Base-by-base conservation (phyloP, 1,139 yeast genomes). In the Pichia sp. region DNA sequence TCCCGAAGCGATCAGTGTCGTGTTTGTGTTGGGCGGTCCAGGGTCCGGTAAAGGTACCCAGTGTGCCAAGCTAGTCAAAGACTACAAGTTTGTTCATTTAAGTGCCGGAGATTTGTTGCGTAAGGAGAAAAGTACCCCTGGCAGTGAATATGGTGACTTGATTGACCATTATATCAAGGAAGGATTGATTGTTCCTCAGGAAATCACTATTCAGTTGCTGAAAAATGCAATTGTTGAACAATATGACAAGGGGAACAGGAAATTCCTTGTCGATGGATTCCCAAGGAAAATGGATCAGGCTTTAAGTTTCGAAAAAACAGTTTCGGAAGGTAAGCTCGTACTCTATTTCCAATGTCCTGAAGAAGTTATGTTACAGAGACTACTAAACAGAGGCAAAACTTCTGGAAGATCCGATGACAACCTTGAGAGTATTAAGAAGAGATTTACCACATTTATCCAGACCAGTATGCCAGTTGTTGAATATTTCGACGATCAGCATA, bases 251-350 rank as follows among this genome's bases (percentile, higher is more conserved):
- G 96, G 95, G 1, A 78, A 78, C 55, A 72, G 73, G 31, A 76
- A 78, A 60, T 93, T 92, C 70, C 75, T 93, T 65, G 82, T 93
- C 54, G 99, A 93, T 70, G 99, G 99, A 1, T 93, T 93, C 80
- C 99, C 99, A 44, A 81, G 99, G 69, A 90, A 92, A 70, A 92
- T 93, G 97, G 99, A 93, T 73, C 99, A 93, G 74, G 98, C 98
- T 0, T 60, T 87, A 50, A 87, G 93, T 38, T 93, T 93, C 70
- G 99, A 93, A 73, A 81, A 87, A 54, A 78, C 83, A 59, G 83
- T 93, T 50, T 92, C 89, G 49, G 81, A 78, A 54, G 82, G 93
- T 52, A 77, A 87, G 47, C 83, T 90, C 72, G 87, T 95, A 1
- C 77, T 93, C 57, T 93, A 89, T 76, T 93, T 93, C 68, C 96